A percentile compares a stretch with the other conserved stretches of the same genome.
These are phyloP conservation scores for Agroathelia rolfsii DNA, from an alignment of 1,284 basidiomycete species.

Conservation along the genomic window DNA sequence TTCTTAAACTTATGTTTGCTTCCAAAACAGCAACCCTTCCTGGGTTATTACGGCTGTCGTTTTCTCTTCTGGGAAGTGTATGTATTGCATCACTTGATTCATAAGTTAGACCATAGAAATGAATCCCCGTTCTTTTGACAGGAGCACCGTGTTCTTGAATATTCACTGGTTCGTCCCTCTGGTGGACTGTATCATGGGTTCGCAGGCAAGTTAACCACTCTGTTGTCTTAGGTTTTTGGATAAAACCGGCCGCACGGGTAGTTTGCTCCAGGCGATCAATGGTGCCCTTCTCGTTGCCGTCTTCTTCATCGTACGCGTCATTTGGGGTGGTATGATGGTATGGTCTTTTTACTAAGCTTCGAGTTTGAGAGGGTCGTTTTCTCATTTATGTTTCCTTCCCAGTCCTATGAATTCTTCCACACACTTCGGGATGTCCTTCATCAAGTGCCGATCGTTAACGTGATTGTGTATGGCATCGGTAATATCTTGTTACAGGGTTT, in stretches of 20 bases:
- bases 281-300: conserved; percentile 48
- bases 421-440: conserved; percentile 40
- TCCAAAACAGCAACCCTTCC: conserved; percentile 51
- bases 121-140: conserved; percentile 16
- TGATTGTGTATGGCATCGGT: conserved; percentile 40
- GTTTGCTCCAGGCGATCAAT: conserved; percentile 52
- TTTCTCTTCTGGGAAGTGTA: conserved; percentile 72
- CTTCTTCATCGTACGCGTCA: conserved; percentile 54
- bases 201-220: neutral
- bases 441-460: conserved; percentile 36
- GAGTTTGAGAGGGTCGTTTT: neutral
- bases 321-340: conserved; percentile 59
- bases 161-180: conserved; percentile 49
- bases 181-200: neutral
- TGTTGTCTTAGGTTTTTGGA: conserved; percentile 51
- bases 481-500: conserved; percentile 54
- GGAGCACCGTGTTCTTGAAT: conserved; percentile 71
- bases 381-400: conserved; percentile 1
- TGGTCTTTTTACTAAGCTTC: conserved; percentile 17
- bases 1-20: conserved; percentile 8
- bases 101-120: neutral
- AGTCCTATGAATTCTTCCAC: conserved; percentile 56
- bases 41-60: conserved; percentile 59
- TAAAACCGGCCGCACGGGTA: conserved; percentile 63
- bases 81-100: conserved; percentile 15